Base-by-base conservation (phyloP, 2,329 filamentous ascomycete genomes). In the Corynespora cassiicola region DNA sequence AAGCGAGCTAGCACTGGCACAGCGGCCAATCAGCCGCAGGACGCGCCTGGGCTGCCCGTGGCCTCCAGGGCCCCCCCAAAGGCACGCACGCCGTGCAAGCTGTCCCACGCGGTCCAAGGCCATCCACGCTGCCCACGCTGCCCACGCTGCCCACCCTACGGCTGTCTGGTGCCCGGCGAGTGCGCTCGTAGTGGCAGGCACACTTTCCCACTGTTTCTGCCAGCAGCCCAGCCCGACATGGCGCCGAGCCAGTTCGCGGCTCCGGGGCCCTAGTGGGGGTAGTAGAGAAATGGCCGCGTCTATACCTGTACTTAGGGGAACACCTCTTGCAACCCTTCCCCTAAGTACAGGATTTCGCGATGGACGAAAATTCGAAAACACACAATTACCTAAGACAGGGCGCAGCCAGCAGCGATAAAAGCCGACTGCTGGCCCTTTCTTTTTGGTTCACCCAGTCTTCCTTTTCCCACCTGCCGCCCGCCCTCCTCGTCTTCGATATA, bases 301-400 rank as follows among this genome's bases (percentile, higher is more conserved):
- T 52, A 43, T 28, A 40, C 47, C 51, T 63, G 59, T 54, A 54
- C 54, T 65, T 65, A 65, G 53, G 51, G 50, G 52, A 57, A 52
- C 47, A 50, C 31, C 35, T 38, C 52, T 45, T 50, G 43, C 42
- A 45, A 28, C 39, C 28, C 34, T 57, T 64, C 61, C 56, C 46
- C 42, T 63, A 65, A 65, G 58, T 61, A 57, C 56, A 65, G 52
- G 47, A 60, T 24, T 42, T 58, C 48, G 50, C 61, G 61, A 55
- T 46, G 52, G 28, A 42, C 30, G 41, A 61, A 54, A 54, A 50
- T 45, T 54, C 50, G 41, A 42, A 47, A 36, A 40, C 39, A 46
- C 27, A 27, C 30, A 59, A 64, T 67, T 65, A 67, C 61, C 58
- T 67, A 67, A 67, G 52, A 63, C 43, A 50, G 50, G 50, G 53